A percentile compares a stretch with the other conserved stretches of the same genome.
Evolutionary conservation across 2,329 filamentous ascomycete genomes (phyloP).

Genomic region (Colletotrichum aenigma): DNA sequence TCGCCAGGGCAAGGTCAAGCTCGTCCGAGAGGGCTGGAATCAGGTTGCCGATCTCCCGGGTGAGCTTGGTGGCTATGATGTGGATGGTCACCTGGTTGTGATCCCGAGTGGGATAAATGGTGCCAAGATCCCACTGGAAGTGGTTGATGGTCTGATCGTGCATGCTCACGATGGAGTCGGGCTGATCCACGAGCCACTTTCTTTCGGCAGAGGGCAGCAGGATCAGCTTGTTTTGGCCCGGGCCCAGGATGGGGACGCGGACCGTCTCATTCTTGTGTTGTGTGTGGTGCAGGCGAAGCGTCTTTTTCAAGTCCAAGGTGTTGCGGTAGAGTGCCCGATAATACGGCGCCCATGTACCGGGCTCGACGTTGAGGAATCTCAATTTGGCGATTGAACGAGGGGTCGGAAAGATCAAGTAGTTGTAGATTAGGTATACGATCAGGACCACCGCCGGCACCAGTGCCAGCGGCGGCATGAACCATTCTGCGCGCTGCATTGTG

Average conservation of each 20-base stretch:
- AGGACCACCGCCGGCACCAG: background rate
- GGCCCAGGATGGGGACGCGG: background rate
- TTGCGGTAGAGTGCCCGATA: background rate
- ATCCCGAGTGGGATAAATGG: background rate
- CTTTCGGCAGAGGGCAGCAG: background rate
- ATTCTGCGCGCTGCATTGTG: background rate
- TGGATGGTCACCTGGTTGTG: background rate
- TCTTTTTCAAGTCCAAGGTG: background rate
- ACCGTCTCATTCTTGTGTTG: background rate
- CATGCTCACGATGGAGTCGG: background rate
- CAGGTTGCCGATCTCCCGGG: background rate
- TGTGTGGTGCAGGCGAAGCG: background rate
- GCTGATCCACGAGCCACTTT: background rate
- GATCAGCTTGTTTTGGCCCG: background rate
- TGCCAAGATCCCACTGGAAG: background rate
- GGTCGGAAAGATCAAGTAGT: background rate
- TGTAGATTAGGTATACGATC: background rate
- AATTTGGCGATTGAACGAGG: background rate
- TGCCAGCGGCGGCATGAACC: background rate
- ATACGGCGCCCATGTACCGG: background rate
- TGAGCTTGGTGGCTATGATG: background rate
- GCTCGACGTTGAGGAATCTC: background rate
- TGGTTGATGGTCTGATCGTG: background rate
- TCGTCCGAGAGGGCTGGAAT: background rate
- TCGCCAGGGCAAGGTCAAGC: background rate